phyloP scores from a whole-genome alignment of 805 yeast species.

The Starmerella floris region DNA sequence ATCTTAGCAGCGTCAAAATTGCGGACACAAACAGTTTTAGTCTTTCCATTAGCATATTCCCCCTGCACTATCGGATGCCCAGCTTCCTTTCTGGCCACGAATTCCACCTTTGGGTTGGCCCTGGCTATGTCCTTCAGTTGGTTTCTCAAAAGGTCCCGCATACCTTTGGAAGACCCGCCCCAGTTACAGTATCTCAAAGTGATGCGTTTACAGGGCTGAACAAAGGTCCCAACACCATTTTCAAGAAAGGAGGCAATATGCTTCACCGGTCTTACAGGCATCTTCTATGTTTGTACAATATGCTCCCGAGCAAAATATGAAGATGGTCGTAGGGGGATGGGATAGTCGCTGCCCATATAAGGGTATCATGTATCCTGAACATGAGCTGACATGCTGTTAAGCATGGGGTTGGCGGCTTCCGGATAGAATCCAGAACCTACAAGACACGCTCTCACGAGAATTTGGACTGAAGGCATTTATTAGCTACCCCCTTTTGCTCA shows the following conservation, averaged over 20 bases:
- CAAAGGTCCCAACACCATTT: constrained; percentile 29
- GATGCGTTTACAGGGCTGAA: constrained; percentile 49
- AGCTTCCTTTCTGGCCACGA: constrained; percentile 50
- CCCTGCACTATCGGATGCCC: constrained; percentile 77
- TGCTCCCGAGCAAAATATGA: background rate
- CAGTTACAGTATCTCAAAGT: constrained; percentile 78
- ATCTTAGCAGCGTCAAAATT: constrained; percentile 54
- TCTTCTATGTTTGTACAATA: background rate
- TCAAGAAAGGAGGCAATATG: constrained; percentile 15
- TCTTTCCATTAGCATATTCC: constrained; percentile 37
- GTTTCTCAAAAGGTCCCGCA: constrained; percentile 48
- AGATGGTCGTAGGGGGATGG: background rate
- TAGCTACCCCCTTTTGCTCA: too few species aligned
- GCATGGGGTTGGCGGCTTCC: too few species aligned
- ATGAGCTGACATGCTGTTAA: too few species aligned
- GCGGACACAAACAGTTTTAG: constrained; percentile 59
- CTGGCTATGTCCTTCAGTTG: constrained; percentile 44
- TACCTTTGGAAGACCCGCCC: constrained; percentile 88
- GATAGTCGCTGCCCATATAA: background rate
- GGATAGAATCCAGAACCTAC: too few species aligned
- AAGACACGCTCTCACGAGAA: too few species aligned
- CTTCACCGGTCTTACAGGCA: constrained; percentile 21
- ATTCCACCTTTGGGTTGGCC: constrained; percentile 52
- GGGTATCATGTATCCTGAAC: background rate
- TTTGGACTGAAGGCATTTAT: too few species aligned